Evolutionary conservation across 108 stramenopile species (phyloP).

Genomic region (Pseudonitzschia multiseries): DNA sequence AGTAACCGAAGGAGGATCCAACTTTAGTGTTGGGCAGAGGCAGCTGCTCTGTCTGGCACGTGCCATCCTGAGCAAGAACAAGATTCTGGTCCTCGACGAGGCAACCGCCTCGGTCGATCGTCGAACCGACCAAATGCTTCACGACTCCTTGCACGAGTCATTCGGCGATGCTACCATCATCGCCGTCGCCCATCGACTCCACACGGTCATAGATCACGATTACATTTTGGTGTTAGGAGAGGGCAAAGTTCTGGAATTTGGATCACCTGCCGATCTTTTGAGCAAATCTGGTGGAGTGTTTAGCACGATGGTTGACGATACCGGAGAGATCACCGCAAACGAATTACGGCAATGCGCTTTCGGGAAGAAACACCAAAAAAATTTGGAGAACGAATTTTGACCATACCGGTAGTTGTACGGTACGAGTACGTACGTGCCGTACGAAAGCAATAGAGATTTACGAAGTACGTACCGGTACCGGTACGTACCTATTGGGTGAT

Average conservation of each 20-base stretch:
- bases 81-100: slow-evolving; percentile 89
- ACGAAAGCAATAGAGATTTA: too few species aligned
- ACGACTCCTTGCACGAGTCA: slow-evolving; percentile 72
- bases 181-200: slow-evolving; percentile 93
- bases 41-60: slow-evolving; percentile 95
- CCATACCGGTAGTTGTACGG: too few species aligned
- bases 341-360: slow-evolving; percentile 37
- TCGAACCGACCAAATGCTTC: slow-evolving; percentile 80
- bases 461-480: too few species aligned
- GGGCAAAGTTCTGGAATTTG: slow-evolving; percentile 90
- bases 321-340: slow-evolving; percentile 35
- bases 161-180: slow-evolving; percentile 84
- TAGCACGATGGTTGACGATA: slow-evolving; percentile 48
- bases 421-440: too few species aligned
- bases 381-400: too few species aligned
- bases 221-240: slow-evolving; percentile 85
- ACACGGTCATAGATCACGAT: slow-evolving; percentile 92
- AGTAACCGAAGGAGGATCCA: slow-evolving; percentile 90
- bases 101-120: slow-evolving; percentile 90
- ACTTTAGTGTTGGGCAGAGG: slow-evolving; percentile 90
- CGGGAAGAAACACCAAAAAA: background rate
- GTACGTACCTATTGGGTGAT: too few species aligned
- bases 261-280: slow-evolving; percentile 77
- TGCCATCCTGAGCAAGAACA: slow-evolving; percentile 77
- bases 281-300: slow-evolving; percentile 47